Evolutionary conservation across 345 rosid genomes (phyloP).

Genomic region (Angophora floribunda): DNA sequence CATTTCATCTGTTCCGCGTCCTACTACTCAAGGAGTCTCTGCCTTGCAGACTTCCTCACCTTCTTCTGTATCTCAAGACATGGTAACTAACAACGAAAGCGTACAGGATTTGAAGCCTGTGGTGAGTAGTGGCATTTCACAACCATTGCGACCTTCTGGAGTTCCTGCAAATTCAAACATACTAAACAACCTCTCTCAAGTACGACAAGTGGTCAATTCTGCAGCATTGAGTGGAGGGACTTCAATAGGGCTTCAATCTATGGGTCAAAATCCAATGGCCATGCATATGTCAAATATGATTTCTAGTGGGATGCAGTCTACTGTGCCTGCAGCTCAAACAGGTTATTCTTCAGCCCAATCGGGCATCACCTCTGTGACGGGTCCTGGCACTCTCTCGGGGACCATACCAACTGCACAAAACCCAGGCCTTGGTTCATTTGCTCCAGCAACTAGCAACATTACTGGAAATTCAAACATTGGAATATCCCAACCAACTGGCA

Average conservation of each 20-base stretch:
- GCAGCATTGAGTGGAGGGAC: slow-evolving; percentile 85
- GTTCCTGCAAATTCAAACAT: slow-evolving; percentile 86
- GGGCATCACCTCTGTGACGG: slow-evolving; percentile 45
- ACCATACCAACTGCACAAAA: slow-evolving; percentile 56
- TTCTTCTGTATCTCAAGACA: slow-evolving; percentile 70
- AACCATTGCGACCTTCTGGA: slow-evolving; percentile 46
- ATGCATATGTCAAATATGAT: slow-evolving; percentile 98
- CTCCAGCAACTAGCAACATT: slow-evolving; percentile 52
- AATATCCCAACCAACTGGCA: slow-evolving; percentile 60
- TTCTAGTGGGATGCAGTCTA: slow-evolving; percentile 80
- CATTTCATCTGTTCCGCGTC: slow-evolving; percentile 59
- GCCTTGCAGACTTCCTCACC: slow-evolving; percentile 73
- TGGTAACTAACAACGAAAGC: slow-evolving; percentile 43
- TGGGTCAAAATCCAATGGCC: slow-evolving; percentile 77
- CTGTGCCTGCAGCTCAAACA: slow-evolving; percentile 71
- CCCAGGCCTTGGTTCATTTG: slow-evolving; percentile 39
- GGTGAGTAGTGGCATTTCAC: slow-evolving; percentile 59
- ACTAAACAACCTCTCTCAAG: slow-evolving; percentile 87
- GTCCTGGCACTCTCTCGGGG: slow-evolving; percentile 60
- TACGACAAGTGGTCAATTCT: slow-evolving; percentile 77
- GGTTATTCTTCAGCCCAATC: slow-evolving; percentile 72
- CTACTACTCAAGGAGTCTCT: slow-evolving; percentile 65
- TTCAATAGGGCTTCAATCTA: slow-evolving; percentile 62
- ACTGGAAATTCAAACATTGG: slow-evolving; percentile 64
- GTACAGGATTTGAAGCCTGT: slow-evolving; percentile 73